These are phyloP conservation scores for Hypomontagnella submonticulosa DNA, from an alignment of 495 filamentous ascomycete species.

Conservation along the genomic window DNA sequence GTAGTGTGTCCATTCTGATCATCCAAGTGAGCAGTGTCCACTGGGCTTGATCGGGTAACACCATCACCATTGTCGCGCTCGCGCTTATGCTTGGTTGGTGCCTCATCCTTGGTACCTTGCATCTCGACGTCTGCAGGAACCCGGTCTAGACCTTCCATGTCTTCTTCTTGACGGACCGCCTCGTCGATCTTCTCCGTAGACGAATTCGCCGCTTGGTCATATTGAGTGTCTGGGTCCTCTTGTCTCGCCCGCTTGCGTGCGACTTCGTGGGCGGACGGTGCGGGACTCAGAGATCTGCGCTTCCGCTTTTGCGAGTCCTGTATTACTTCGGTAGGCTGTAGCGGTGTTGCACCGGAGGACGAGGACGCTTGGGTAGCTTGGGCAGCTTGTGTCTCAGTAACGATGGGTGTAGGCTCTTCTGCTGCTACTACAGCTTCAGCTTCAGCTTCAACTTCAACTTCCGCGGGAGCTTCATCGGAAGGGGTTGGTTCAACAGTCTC, in stretches of 20 bases:
- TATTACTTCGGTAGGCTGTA: constrained; percentile 51
- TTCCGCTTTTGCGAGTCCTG: constrained; percentile 79
- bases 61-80: constrained; percentile 9
- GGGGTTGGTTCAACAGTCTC: constrained; percentile 36
- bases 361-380: constrained; percentile 20
- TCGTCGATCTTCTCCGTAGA: constrained; percentile 11
- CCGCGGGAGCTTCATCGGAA: constrained; percentile 24
- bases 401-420: constrained; percentile 20
- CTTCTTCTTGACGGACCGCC: constrained; percentile 3
- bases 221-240: constrained; percentile 39
- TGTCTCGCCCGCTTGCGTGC: constrained; percentile 56
- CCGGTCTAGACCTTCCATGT: constrained; percentile 3
- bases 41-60: constrained; percentile 10
- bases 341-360: constrained; percentile 30
- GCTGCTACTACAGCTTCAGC: constrained; percentile 18
- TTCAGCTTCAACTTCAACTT: constrained; percentile 27
- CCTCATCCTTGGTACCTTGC: constrained; percentile 20
- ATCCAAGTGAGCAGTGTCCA: constrained; percentile 22
- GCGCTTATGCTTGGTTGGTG: constrained; percentile 1
- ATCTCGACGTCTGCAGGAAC: constrained; percentile 28
- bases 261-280: constrained; percentile 61
- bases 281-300: constrained; percentile 75
- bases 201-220: constrained; percentile 10
- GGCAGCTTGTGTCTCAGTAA: constrained; percentile 19
- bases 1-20: constrained; percentile 28